Evolutionary conservation across 768 basidiomycete species (phyloP).

Genomic region (Cubamyces sp.): DNA sequence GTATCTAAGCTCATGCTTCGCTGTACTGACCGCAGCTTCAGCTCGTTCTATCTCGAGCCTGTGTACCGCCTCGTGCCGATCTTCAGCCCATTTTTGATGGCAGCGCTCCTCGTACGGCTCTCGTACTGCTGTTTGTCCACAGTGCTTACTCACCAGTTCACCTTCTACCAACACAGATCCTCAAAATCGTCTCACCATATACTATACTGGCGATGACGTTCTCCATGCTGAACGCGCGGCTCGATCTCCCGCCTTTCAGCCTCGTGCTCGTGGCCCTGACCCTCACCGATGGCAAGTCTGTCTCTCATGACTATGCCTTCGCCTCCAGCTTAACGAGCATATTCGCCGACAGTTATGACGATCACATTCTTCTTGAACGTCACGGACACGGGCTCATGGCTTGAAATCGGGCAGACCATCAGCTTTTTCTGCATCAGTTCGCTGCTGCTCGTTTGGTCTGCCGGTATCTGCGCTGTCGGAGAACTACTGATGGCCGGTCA

Average conservation of each 20-base stretch:
- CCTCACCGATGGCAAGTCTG: slow-evolving; percentile 67
- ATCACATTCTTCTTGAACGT: slow-evolving; percentile 84
- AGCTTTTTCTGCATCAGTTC: slow-evolving; percentile 88
- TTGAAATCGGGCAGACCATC: slow-evolving; percentile 88
- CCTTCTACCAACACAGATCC: slow-evolving; percentile 50
- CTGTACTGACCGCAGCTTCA: slow-evolving; percentile 26
- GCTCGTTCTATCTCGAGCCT: slow-evolving; percentile 85
- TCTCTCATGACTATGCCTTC: neutral
- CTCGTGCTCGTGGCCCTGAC: slow-evolving; percentile 78
- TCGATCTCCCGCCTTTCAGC: slow-evolving; percentile 77
- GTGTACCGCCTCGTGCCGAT: slow-evolving; percentile 86
- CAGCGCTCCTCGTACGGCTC: slow-evolving; percentile 59
- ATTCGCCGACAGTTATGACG: slow-evolving; percentile 64
- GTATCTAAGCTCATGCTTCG: neutral
- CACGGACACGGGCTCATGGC: slow-evolving; percentile 81
- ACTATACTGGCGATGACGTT: slow-evolving; percentile 73
- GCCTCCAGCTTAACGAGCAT: no score
- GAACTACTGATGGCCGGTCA: slow-evolving; percentile 64
- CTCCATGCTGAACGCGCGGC: slow-evolving; percentile 66
- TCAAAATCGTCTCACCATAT: slow-evolving; percentile 84
- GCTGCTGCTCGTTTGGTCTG: slow-evolving; percentile 76
- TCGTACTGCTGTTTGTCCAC: neutral
- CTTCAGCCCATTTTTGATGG: slow-evolving; percentile 87
- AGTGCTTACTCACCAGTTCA: neutral
- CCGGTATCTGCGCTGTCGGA: slow-evolving; percentile 72